Conservation (phyloP, 768 basidiomycete species). For the Tulasnella sp. region DNA sequence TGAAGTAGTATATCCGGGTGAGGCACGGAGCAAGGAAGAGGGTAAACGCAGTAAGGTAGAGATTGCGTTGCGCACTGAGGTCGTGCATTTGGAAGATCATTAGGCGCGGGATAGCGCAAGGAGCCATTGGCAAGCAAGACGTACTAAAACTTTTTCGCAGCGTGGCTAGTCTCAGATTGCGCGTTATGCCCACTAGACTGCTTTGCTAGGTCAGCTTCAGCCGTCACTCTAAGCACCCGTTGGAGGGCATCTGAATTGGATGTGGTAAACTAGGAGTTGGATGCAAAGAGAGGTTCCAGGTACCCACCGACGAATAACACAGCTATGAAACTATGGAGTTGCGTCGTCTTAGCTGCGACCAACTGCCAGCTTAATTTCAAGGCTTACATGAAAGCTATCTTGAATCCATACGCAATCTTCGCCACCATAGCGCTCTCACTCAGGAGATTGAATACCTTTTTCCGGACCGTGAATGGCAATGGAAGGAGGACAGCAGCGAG, state of each 20-base stretch:
- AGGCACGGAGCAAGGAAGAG: constrained; percentile 93
- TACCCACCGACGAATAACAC: constrained; percentile 56
- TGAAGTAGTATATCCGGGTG: constrained; percentile 83
- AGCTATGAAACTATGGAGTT: constrained; percentile 51
- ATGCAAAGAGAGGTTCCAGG: not conserved
- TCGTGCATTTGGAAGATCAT: constrained; percentile 16
- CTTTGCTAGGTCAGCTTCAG: constrained; percentile 34
- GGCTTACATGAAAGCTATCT: constrained; percentile 84
- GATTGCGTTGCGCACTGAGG: constrained; percentile 69
- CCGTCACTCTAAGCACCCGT: constrained; percentile 73
- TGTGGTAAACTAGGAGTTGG: not conserved
- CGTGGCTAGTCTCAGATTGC: constrained; percentile 73
- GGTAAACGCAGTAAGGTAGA: constrained; percentile 85
- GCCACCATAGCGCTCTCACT: constrained; percentile 46
- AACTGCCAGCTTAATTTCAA: constrained; percentile 4
- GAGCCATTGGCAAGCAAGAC: constrained; percentile 22
- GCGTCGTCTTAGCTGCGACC: not conserved
- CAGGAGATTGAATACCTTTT: constrained; percentile 23
- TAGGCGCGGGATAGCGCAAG: constrained; percentile 21
- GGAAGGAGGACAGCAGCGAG: constrained; percentile 78
- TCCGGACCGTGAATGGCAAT: constrained; percentile 57
- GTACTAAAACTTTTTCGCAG: constrained; percentile 89
- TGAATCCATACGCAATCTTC: constrained; percentile 81
- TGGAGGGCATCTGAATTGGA: constrained; percentile 59
- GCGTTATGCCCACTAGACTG: constrained; percentile 45